Conservation (phyloP, 805 yeast genomes). For the Pichia californica region DNA sequence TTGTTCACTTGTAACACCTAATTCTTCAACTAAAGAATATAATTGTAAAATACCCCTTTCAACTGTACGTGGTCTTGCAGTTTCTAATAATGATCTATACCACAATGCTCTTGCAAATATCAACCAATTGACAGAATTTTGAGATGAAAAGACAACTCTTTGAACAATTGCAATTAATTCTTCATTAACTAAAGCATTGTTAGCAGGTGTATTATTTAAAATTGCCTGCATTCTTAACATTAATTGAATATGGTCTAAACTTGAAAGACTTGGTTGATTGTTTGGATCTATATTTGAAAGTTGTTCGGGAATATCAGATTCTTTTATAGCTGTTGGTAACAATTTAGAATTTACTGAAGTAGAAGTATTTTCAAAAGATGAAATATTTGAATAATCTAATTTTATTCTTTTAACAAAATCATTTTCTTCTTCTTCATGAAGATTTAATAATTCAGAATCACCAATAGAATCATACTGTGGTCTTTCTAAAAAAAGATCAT, state of each 20-base stretch:
- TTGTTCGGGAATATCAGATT: slow-evolving; percentile 54
- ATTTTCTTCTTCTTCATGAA: slow-evolving; percentile 9
- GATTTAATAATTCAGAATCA: slow-evolving; percentile 34
- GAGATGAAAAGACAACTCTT: slow-evolving; percentile 56
- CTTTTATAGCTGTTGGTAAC: slow-evolving; percentile 57
- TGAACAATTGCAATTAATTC: slow-evolving; percentile 72
- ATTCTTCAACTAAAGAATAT: slow-evolving; percentile 85
- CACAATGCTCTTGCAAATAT: slow-evolving; percentile 77
- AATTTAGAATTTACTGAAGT: slow-evolving; percentile 25
- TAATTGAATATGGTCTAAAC: slow-evolving; percentile 68
- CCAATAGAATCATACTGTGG: slow-evolving; percentile 63
- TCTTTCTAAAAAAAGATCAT: slow-evolving; percentile 71
- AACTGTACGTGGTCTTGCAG: slow-evolving; percentile 73
- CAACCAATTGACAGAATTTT: slow-evolving; percentile 57
- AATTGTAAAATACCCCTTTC: slow-evolving; percentile 93
- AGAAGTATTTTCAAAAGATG: background rate
- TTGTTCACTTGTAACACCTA: slow-evolving; percentile 57
- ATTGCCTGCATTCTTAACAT: slow-evolving; percentile 59
- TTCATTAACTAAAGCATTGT: slow-evolving; percentile 67
- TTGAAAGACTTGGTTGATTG: slow-evolving; percentile 65
- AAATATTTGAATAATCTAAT: slow-evolving; percentile 29
- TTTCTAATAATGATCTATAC: slow-evolving; percentile 83
- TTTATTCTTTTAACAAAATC: slow-evolving; percentile 36
- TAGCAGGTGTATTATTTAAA: slow-evolving; percentile 64
- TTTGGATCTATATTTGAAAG: slow-evolving; percentile 67